phyloP scores from a whole-genome alignment of 495 filamentous ascomycete species.

The Podospora appendiculata region DNA sequence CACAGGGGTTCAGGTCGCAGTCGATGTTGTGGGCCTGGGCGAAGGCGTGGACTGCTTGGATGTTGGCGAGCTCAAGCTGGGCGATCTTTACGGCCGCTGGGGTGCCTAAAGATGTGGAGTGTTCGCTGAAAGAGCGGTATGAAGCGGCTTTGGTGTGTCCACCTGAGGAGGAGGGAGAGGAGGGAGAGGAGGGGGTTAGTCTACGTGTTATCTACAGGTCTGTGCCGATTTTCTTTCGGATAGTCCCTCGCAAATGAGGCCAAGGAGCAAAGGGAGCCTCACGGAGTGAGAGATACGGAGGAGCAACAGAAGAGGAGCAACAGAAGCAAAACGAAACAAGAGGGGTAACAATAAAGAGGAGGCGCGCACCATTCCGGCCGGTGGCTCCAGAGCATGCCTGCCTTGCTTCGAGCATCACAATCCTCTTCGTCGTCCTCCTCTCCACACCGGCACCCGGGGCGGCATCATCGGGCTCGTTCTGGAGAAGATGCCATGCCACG shows the following conservation, averaged over 20 bases:
- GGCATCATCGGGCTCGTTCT: constrained; percentile 1
- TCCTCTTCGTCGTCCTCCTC: constrained; percentile 1
- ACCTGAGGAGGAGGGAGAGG: constrained; percentile 20
- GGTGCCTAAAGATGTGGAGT: constrained; percentile 30
- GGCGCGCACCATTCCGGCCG: constrained; percentile 46
- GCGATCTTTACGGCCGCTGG: constrained; percentile 46
- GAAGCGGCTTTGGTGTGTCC: constrained; percentile 57
- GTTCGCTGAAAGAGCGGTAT: constrained; percentile 46
- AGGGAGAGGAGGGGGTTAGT: not conserved
- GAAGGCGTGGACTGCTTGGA: constrained; percentile 46
- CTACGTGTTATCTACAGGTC: not conserved
- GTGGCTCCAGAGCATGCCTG: constrained; percentile 51
- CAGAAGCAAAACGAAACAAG: too few species aligned
- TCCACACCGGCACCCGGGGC: too few species aligned
- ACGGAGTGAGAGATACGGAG: too few species aligned
- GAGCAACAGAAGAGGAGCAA: too few species aligned
- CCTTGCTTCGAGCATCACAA: constrained; percentile 55
- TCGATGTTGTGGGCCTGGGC: constrained; percentile 41
- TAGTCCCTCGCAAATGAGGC: not conserved
- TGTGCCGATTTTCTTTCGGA: not conserved
- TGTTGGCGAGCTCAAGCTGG: constrained; percentile 49
- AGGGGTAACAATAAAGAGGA: not conserved
- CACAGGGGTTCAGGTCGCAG: constrained; percentile 42
- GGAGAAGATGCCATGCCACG: constrained; percentile 51
- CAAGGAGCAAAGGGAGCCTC: not conserved